Conservation (phyloP, 345 rosid genomes). For the Murraya koenigii region DNA sequence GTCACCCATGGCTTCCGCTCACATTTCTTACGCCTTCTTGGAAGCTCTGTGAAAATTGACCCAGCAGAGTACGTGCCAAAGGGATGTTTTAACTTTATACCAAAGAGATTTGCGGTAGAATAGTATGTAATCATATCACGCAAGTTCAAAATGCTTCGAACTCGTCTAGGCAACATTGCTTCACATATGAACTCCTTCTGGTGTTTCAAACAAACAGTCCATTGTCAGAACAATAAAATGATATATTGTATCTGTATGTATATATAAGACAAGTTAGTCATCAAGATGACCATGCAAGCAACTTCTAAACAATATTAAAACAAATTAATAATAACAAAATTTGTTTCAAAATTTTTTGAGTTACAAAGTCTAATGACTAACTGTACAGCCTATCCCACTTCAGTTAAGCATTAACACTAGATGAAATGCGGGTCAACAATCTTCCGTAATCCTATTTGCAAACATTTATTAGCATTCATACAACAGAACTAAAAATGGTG, state of each 20-base stretch:
- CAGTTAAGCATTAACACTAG: neutral
- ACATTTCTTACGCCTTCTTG: constrained; percentile 35
- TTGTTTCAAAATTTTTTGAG: no score
- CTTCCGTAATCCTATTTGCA: neutral
- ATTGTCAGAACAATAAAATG: neutral
- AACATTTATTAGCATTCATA: neutral
- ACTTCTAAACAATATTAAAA: neutral
- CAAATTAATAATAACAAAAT: no score
- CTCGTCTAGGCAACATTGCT: constrained; percentile 23
- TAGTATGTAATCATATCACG: constrained; percentile 1
- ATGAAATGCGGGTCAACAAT: neutral
- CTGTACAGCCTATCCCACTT: neutral
- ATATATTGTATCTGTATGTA: neutral
- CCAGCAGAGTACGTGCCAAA: constrained; percentile 23
- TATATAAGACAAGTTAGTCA: neutral
- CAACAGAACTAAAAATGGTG: no score
- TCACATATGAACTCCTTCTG: neutral
- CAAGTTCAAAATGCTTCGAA: neutral
- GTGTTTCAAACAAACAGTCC: neutral
- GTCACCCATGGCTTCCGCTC: constrained; percentile 55
- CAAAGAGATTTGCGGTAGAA: constrained; percentile 1
- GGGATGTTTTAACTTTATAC: constrained; percentile 9
- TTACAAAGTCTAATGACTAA: neutral
- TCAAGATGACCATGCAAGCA: neutral
- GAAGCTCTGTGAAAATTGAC: constrained; percentile 21